A percentile compares a stretch with the other conserved stretches of the same genome.
phyloP scores from a whole-genome alignment of 2,329 filamentous ascomycete genomes.

The Corinectria fuckeliana region DNA sequence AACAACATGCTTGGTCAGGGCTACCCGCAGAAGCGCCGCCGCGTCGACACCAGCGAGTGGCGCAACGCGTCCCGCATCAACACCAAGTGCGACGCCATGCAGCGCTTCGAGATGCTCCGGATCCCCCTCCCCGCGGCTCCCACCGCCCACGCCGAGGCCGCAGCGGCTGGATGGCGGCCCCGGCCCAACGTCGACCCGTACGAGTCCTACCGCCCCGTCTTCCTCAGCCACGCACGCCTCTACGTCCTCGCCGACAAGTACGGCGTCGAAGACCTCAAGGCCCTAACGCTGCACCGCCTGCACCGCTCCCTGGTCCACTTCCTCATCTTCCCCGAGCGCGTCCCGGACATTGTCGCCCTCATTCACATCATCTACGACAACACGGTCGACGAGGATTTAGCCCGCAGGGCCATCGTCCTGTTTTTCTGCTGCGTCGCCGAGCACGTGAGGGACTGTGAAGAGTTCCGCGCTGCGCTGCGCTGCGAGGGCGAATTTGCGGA shows the following conservation, averaged over 20 bases:
- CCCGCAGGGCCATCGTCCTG: constrained; percentile 24
- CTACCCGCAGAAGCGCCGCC: constrained; percentile 4
- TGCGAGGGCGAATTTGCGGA: constrained; percentile 29
- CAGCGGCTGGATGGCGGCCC: background rate
- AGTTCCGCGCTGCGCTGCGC: constrained; percentile 21
- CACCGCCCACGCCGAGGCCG: background rate
- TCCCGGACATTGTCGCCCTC: constrained; percentile 28
- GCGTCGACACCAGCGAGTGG: background rate
- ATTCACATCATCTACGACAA: constrained; percentile 30
- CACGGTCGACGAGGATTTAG: constrained; percentile 29
- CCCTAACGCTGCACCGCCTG: constrained; percentile 27
- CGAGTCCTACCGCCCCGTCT: constrained; percentile 23
- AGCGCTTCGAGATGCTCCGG: constrained; percentile 9
- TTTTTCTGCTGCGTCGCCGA: constrained; percentile 33
- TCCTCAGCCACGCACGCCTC: constrained; percentile 32
- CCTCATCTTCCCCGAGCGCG: constrained; percentile 18
- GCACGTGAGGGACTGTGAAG: constrained; percentile 20
- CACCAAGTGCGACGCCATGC: constrained; percentile 26
- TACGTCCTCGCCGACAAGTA: constrained; percentile 39
- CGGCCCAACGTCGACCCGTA: background rate
- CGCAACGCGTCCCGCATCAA: background rate
- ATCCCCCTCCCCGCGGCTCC: background rate
- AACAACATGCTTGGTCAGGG: background rate
- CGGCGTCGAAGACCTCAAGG: constrained; percentile 24
- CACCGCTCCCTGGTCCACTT: constrained; percentile 25